Evolutionary conservation across 164 flowering plant species (phyloP).

Genomic region (Liriodendron chinense): DNA sequence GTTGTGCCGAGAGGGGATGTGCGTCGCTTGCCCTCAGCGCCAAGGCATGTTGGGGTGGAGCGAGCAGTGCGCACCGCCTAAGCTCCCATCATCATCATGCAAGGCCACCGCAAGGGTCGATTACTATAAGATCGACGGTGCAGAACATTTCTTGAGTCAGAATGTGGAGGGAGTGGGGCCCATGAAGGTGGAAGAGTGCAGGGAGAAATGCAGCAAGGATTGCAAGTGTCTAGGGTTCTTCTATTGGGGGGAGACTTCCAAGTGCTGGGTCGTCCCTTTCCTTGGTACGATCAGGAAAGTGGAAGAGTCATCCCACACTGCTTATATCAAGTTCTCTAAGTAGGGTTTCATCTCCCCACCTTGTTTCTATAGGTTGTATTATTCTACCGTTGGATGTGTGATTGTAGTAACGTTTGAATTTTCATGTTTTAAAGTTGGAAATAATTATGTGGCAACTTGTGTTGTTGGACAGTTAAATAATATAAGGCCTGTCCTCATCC

Average conservation of each 20-base stretch:
- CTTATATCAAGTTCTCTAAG: slow-evolving; percentile 18
- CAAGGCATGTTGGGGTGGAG: slow-evolving; percentile 29
- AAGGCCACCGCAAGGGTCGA: neutral
- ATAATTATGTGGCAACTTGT: no score
- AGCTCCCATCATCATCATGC: slow-evolving; percentile 13
- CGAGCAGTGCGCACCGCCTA: slow-evolving; percentile 23
- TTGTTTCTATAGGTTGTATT: no score
- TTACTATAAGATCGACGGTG: slow-evolving; percentile 29
- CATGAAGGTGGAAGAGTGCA: slow-evolving; percentile 23
- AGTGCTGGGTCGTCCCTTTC: slow-evolving; percentile 24
- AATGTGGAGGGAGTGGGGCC: slow-evolving; percentile 18
- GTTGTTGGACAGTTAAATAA: no score
- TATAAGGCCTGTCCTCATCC: no score
- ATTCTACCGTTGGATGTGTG: no score
- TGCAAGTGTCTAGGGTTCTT: slow-evolving; percentile 43
- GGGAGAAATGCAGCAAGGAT: slow-evolving; percentile 25
- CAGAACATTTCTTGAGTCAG: slow-evolving; percentile 25
- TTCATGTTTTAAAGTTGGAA: no score
- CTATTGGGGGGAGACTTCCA: slow-evolving; percentile 17
- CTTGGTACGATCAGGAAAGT: slow-evolving; percentile 24
- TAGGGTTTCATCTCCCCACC: neutral
- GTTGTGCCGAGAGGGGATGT: slow-evolving; percentile 22
- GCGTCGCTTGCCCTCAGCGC: slow-evolving; percentile 32
- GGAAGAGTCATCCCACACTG: slow-evolving; percentile 16
- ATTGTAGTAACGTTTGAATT: no score